Evolutionary conservation across 192 early-diverging fungal genomes (phyloP).

Genomic region (Kickxella alabastrina): DNA sequence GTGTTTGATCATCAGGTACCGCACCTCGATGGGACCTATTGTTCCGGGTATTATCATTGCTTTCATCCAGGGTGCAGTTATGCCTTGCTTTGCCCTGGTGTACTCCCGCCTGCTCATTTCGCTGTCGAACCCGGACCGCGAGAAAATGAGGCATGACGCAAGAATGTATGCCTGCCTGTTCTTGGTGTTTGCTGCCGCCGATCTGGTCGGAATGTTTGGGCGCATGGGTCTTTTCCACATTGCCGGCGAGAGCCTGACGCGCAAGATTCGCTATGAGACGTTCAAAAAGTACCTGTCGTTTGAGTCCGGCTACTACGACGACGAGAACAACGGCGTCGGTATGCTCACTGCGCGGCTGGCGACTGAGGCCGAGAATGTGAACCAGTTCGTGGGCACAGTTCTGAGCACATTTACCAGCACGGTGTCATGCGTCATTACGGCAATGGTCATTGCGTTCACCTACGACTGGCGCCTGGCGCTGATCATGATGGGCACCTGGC

Average conservation of each 20-base stretch:
- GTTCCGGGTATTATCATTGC: slow-evolving; percentile 35
- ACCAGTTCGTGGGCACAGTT: slow-evolving; percentile 46
- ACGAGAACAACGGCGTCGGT: slow-evolving; percentile 65
- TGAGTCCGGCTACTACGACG: slow-evolving; percentile 73
- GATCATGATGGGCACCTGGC: slow-evolving; percentile 63
- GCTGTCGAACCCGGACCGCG: slow-evolving; percentile 14
- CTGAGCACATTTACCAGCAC: slow-evolving; percentile 32
- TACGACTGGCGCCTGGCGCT: slow-evolving; percentile 61
- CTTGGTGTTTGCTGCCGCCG: slow-evolving; percentile 48
- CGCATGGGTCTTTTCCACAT: slow-evolving; percentile 57
- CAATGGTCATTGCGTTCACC: slow-evolving; percentile 51
- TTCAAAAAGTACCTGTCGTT: slow-evolving; percentile 68
- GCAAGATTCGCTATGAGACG: slow-evolving; percentile 55
- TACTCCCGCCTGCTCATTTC: slow-evolving; percentile 47
- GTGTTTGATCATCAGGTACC: slow-evolving; percentile 19
- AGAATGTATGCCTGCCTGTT: slow-evolving; percentile 43
- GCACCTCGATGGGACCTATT: slow-evolving; percentile 22
- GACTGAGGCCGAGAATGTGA: slow-evolving; percentile 60
- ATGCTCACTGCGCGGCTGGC: slow-evolving; percentile 66
- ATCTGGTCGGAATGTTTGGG: slow-evolving; percentile 53
- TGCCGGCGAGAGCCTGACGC: slow-evolving; percentile 62
- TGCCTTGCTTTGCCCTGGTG: slow-evolving; percentile 77
- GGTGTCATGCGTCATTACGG: slow-evolving; percentile 23
- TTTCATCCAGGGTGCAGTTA: slow-evolving; percentile 60
- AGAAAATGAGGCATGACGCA: slow-evolving; percentile 21